Evolutionary conservation across 2,329 filamentous ascomycete genomes (phyloP).

Genomic region (Cladophialophora immunda): DNA sequence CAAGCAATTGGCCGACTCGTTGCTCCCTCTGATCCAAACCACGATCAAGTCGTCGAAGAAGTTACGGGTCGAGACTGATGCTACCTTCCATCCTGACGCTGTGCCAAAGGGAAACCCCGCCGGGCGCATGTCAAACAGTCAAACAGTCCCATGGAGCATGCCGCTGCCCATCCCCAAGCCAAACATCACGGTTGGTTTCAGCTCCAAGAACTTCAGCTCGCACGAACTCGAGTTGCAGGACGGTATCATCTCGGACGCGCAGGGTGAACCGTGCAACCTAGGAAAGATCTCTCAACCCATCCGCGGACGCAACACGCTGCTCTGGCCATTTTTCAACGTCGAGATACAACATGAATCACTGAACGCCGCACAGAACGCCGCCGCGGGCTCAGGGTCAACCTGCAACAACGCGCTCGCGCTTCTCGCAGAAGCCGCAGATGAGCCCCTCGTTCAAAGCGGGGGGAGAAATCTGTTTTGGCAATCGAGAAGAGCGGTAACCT

Average conservation of each 20-base stretch:
- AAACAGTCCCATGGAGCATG: constrained; percentile 21
- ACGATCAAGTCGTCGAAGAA: constrained; percentile 24
- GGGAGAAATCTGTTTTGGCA: constrained; percentile 25
- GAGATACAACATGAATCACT: constrained; percentile 29
- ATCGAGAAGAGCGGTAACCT: constrained; percentile 17
- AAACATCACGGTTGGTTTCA: constrained; percentile 32
- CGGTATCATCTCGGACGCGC: constrained; percentile 31
- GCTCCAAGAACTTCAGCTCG: constrained; percentile 25
- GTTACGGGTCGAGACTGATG: constrained; percentile 21
- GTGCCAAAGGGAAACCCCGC: constrained; percentile 20
- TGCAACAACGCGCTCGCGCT: constrained; percentile 33
- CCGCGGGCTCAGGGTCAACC: constrained; percentile 30
- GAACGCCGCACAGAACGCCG: constrained; percentile 27
- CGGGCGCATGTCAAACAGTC: constrained; percentile 12
- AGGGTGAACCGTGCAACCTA: constrained; percentile 33
- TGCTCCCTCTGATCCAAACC: constrained; percentile 28
- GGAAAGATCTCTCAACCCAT: constrained; percentile 33
- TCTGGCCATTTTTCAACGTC: constrained; percentile 38
- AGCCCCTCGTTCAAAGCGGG: constrained; percentile 18
- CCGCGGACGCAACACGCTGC: constrained; percentile 11
- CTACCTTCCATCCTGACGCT: constrained; percentile 29
- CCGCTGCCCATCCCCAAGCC: constrained; percentile 31
- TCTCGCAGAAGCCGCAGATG: constrained; percentile 25
- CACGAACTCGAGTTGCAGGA: constrained; percentile 33
- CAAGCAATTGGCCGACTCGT: constrained; percentile 16